Evolutionary conservation across 371 early-diverging fungal genomes (phyloP), one percentile per base, ranked within the genome.

Genomic region (Mortierella polycephala): DNA sequence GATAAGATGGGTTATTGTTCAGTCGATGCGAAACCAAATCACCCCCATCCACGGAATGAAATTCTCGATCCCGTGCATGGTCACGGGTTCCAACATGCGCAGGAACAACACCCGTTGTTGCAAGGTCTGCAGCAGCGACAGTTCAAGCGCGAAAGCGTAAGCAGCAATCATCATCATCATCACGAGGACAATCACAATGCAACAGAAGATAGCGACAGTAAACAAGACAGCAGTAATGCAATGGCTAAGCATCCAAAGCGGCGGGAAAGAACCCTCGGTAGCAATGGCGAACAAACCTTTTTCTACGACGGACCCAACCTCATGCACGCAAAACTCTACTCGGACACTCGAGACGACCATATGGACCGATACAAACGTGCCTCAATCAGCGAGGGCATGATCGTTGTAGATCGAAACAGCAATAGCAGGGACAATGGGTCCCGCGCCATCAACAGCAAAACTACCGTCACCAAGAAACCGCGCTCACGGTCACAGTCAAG

Each of bases 231-330:
- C n/a, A n/a, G n/a, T n/a, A n/a, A n/a, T n/a, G n/a, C n/a, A n/a
- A n/a, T n/a, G n/a, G n/a, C n/a, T n/a, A 59, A 64, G 23, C 60
- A 62, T 9, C 62, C 44, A 18, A 39, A 68, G 20, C 50, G 62
- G 20, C 62, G 58, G n/a, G 67, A 72, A 40, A 52, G 65, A 21
- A 72, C 67, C 1, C 30, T 46, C 14, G 63, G 50, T 44, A 60
- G 67, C 21, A 67, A 64, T 64, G 68, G 74, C 16, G 74, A 74
- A 20, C 74, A 74, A 39, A 60, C 68, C 12, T 74, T 74, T 16
- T 74, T 68, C 45, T 74, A 68, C 39, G 74, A 74, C 49, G 74
- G 74, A 16, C 50, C 60, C 45, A 63, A 74, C 23, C 69, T 74
- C 14, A 18, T 64, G 53, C 74, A 74, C 18, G 74, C 68, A 49